These are phyloP conservation scores for Candida vaughaniae DNA, from an alignment of 805 yeast genomes.

Conservation along the genomic window DNA sequence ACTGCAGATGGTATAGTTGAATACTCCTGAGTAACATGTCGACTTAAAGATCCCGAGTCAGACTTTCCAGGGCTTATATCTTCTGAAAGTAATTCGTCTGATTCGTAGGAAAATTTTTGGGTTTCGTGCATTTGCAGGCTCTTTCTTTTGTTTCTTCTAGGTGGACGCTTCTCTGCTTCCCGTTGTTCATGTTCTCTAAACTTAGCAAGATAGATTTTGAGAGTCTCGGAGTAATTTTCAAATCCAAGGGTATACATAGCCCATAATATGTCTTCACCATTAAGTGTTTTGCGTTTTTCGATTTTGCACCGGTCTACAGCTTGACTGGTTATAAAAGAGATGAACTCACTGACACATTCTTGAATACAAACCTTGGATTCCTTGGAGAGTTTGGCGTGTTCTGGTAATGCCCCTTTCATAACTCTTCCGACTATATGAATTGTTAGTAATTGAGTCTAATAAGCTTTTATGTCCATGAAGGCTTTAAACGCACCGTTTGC, in stretches of 20 bases:
- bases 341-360: conserved; percentile 80
- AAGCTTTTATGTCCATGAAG: neutral
- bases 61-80: conserved; percentile 15
- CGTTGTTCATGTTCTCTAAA: conserved; percentile 19
- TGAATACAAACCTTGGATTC: conserved; percentile 81
- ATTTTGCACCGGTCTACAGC: conserved; percentile 71
- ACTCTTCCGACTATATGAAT: conserved; percentile 56
- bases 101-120: conserved; percentile 7
- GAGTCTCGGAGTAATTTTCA: conserved; percentile 75
- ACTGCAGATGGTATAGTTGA: neutral
- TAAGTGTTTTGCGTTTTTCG: conserved; percentile 73
- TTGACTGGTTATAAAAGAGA: conserved; percentile 77
- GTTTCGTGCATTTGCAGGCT: neutral
- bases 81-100: conserved; percentile 14
- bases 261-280: conserved; percentile 74
- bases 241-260: conserved; percentile 70
- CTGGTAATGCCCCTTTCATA: conserved; percentile 73
- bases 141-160: conserved; percentile 8
- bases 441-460: conserved; percentile 12
- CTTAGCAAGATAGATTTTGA: conserved; percentile 58
- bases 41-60: conserved; percentile 3
- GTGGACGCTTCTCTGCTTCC: conserved; percentile 15
- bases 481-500: conserved; percentile 36
- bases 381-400: conserved; percentile 71
- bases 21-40: conserved; percentile 4